phyloP scores from a whole-genome alignment of 78 protist genomes.

The Dictyostelium purpureum region DNA sequence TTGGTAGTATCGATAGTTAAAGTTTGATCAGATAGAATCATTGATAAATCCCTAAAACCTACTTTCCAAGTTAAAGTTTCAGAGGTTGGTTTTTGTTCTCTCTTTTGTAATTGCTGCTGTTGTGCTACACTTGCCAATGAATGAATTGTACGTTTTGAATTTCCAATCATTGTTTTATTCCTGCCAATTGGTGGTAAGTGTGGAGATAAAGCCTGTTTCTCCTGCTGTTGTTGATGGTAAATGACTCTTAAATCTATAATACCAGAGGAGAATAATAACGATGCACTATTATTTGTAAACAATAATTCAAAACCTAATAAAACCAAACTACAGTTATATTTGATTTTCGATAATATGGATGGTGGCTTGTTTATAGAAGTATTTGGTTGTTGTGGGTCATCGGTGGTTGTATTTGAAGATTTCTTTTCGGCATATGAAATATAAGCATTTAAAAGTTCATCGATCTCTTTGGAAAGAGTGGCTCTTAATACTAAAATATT shows the following conservation, averaged over 20 bases:
- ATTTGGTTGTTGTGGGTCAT: neutral
- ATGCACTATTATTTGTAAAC: slow-evolving; percentile 22
- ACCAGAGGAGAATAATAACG: slow-evolving; percentile 46
- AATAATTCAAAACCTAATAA: slow-evolving; percentile 40
- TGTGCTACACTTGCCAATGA: neutral
- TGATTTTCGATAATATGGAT: neutral
- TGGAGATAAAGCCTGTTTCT: neutral
- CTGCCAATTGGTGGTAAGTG: neutral
- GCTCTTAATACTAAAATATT: slow-evolving; percentile 40
- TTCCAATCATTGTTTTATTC: neutral
- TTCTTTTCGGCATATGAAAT: slow-evolving; percentile 53
- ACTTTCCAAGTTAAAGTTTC: slow-evolving; percentile 32
- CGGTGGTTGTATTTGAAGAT: neutral
- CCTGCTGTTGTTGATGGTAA: neutral
- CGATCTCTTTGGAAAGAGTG: slow-evolving; percentile 43
- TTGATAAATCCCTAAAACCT: slow-evolving; percentile 45
- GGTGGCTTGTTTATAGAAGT: neutral
- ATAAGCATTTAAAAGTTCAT: slow-evolving; percentile 43
- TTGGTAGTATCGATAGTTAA: slow-evolving; percentile 3
- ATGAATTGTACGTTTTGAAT: neutral
- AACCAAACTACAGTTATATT: slow-evolving; percentile 38
- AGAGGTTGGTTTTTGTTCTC: neutral
- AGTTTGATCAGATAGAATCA: slow-evolving; percentile 57
- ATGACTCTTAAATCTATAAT: slow-evolving; percentile 42
- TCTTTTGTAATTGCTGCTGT: neutral